Percentiles rank a stretch among this genome's conserved stretches.
Conservation (phyloP, 2,329 filamentous ascomycete genomes). For the Teratosphaeria nubilosa region DNA sequence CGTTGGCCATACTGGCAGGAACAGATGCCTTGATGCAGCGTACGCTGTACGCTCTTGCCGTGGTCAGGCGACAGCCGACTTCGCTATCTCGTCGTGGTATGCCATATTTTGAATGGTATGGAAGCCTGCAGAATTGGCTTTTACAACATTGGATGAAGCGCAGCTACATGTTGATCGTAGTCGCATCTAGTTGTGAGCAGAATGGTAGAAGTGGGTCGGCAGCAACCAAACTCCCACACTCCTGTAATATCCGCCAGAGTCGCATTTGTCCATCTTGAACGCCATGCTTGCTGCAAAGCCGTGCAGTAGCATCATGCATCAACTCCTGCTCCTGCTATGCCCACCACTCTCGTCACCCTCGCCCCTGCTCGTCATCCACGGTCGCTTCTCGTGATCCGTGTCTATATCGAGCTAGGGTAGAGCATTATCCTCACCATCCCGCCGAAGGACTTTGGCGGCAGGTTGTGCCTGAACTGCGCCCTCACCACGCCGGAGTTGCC, state of each 20-base stretch:
- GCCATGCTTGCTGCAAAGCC: not conserved
- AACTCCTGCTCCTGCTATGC: not conserved
- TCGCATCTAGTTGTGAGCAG: not conserved
- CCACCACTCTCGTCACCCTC: not conserved
- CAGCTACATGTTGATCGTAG: not conserved
- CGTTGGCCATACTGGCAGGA: too few species aligned
- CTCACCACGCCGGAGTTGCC: conserved; percentile 97
- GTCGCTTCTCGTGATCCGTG: not conserved
- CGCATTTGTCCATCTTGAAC: not conserved
- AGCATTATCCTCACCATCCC: conserved; percentile 37
- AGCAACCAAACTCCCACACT: not conserved
- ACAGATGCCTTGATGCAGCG: too few species aligned
- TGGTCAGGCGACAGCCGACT: too few species aligned
- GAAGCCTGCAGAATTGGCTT: not conserved
- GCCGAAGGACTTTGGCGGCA: conserved; percentile 93
- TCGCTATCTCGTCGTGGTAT: too few species aligned
- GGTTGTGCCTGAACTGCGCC: conserved; percentile 92
- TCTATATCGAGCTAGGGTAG: conserved; percentile 31
- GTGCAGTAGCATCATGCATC: not conserved
- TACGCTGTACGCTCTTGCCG: too few species aligned
- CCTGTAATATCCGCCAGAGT: not conserved
- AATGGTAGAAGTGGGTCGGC: not conserved
- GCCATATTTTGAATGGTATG: too few species aligned
- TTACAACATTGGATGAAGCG: not conserved
- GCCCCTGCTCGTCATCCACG: not conserved